Percentiles rank a stretch among this genome's conserved stretches.
These are phyloP conservation scores for Hypoxylon sp. DNA, from an alignment of 2,329 filamentous ascomycete species.

Conservation along the genomic window DNA sequence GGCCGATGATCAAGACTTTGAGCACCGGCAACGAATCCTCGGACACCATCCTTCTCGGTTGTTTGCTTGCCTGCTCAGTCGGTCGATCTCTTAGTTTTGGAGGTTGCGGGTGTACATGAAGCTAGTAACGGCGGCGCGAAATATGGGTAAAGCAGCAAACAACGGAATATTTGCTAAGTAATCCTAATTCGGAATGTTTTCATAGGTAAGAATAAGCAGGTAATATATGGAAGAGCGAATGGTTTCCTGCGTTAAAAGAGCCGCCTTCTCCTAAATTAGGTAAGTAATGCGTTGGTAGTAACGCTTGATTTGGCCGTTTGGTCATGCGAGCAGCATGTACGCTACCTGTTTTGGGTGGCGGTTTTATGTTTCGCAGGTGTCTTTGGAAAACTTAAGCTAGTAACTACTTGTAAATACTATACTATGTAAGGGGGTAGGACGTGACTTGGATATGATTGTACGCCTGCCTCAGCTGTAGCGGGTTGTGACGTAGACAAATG, in stretches of 20 bases:
- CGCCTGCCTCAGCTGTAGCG: background rate
- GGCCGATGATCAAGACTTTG: slow-evolving; percentile 70
- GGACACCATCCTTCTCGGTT: slow-evolving; percentile 57
- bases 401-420: background rate
- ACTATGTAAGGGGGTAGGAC: no score
- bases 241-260: slow-evolving; percentile 5
- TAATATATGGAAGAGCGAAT: background rate
- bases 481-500: slow-evolving; percentile 30
- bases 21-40: slow-evolving; percentile 65
- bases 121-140: slow-evolving; percentile 2
- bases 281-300: slow-evolving; percentile 24
- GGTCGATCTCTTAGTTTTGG: slow-evolving; percentile 19
- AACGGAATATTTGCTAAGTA: background rate
- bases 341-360: slow-evolving; percentile 24
- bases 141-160: background rate
- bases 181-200: background rate
- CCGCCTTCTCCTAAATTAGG: slow-evolving; percentile 14
- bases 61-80: slow-evolving; percentile 29
- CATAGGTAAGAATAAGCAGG: background rate
- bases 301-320: slow-evolving; percentile 25
- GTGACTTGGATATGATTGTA: slow-evolving; percentile 17
- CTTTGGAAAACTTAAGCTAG: slow-evolving; percentile 22
- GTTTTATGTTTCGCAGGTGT: slow-evolving; percentile 16
- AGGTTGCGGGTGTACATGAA: slow-evolving; percentile 2
- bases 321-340: slow-evolving; percentile 30